These are phyloP conservation scores for Penicillium sp. DNA, from an alignment of 2,329 filamentous ascomycete genomes.

Conservation along the genomic window DNA sequence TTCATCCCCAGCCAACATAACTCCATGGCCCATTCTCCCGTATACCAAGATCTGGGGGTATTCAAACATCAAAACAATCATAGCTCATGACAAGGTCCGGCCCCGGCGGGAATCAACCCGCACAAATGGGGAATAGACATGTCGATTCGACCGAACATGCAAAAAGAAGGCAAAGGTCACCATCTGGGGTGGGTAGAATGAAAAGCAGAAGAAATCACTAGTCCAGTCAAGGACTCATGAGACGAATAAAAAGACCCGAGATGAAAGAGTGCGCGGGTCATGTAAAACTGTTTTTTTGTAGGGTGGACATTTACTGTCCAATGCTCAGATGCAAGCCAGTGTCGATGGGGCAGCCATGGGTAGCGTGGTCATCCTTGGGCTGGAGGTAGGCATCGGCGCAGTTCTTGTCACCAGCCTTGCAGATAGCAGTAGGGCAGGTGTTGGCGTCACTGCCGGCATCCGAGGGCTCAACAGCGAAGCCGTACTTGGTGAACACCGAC, in stretches of 20 bases:
- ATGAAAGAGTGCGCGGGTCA: slow-evolving; percentile 22
- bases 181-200: slow-evolving; percentile 8
- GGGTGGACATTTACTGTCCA: slow-evolving; percentile 27
- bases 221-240: slow-evolving; percentile 2
- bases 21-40: slow-evolving; percentile 8
- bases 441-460: slow-evolving; percentile 7
- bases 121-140: slow-evolving; percentile 7
- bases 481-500: slow-evolving; percentile 32
- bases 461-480: slow-evolving; percentile 34
- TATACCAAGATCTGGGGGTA: slow-evolving; percentile 14
- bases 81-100: slow-evolving; percentile 19
- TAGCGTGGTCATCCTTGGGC: slow-evolving; percentile 39
- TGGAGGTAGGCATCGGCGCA: slow-evolving; percentile 39
- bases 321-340: slow-evolving; percentile 33
- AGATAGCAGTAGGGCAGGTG: slow-evolving; percentile 33
- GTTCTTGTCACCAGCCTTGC: slow-evolving; percentile 30
- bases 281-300: too few species aligned
- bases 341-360: slow-evolving; percentile 37
- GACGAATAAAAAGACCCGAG: slow-evolving; percentile 7
- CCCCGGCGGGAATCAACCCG: slow-evolving; percentile 3
- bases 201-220: slow-evolving; percentile 6
- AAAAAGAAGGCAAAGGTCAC: slow-evolving; percentile 15
- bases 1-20: slow-evolving; percentile 7
- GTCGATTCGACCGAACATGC: slow-evolving; percentile 20
- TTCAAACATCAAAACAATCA: slow-evolving; percentile 16